Evolutionary conservation across 1,284 basidiomycete genomes (phyloP), one percentile per base, ranked within the genome.

Genomic region (Laetiporus sulphureus): DNA sequence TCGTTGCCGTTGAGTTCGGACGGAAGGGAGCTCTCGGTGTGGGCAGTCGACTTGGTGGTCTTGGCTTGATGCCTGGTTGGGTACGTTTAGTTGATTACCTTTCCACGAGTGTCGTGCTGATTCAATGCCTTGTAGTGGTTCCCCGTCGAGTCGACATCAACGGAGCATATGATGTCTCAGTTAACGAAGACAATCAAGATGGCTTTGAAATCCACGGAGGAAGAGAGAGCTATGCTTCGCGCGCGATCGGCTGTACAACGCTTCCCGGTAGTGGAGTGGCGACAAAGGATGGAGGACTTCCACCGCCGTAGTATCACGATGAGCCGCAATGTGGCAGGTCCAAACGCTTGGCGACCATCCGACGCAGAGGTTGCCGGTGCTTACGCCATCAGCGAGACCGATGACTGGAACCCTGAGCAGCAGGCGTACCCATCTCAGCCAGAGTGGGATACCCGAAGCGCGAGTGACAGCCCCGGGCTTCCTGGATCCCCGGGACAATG

Each of bases 11-110:
- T 54, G 91, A 94, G 61, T 95, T 95, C 64, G 91, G 91, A 64
- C 74, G 91, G 54, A 94, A 94, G 66, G 91, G 91, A 73, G 91
- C 91, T 47, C 76, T 95, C 41, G 91, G 91, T 71, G 91, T 95
- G 51, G 91, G 91, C 55, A 80, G 84, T 68, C 86, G 91, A 59
- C 75, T 94, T 22, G 91, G 91, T 63, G 91, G 91, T 73, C 75
- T 95, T 34, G 91, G 91, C 68, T 71, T 95, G 51, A 95, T 95
- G 91, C 91, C 91, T 57, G 91, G 91, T 70, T 94, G 91, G 91
- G 88, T 91, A 62, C 57, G 83, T 75, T 33, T 38, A 31, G 4
- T 18, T 21, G 4, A 12, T 25, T 42, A 1, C 8, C 16, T 6
- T 6, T 25, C 34, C 25, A 19, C 3, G 24, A 15, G 1, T 37